phyloP scores from a whole-genome alignment of 148 eudicot genomes.

The Persicaria tinctoria region DNA sequence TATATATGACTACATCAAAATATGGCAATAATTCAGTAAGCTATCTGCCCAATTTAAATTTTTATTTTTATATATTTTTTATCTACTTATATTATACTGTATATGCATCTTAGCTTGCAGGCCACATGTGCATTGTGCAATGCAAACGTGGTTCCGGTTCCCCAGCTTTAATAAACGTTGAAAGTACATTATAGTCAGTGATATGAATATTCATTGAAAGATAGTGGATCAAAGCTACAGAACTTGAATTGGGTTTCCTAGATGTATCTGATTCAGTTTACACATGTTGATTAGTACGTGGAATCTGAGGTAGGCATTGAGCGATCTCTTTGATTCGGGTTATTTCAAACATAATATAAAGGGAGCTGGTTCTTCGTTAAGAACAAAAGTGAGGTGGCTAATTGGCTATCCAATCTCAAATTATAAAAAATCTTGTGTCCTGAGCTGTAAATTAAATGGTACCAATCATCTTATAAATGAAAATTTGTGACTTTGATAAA shows the following conservation, averaged over 20 bases:
- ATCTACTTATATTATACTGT: neutral
- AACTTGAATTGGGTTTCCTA: neutral
- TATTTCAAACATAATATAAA: neutral
- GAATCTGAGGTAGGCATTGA: neutral
- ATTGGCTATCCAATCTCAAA: neutral
- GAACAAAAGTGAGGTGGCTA: too few species aligned
- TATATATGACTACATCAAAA: too few species aligned
- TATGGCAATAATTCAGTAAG: too few species aligned
- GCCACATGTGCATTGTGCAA: neutral
- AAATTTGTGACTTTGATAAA: too few species aligned
- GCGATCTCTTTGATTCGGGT: neutral
- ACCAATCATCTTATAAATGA: too few species aligned
- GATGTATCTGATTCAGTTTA: neutral
- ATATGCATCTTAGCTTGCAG: neutral
- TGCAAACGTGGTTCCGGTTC: neutral
- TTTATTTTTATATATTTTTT: too few species aligned
- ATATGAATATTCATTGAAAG: neutral
- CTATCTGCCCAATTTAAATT: too few species aligned
- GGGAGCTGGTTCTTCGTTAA: neutral
- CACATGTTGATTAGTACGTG: neutral
- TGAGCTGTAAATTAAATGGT: too few species aligned
- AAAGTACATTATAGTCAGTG: neutral
- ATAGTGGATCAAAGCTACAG: too few species aligned
- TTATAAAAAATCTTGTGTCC: neutral
- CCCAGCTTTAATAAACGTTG: neutral